phyloP scores from a whole-genome alignment of 2,329 filamentous ascomycete species.

The Stenocarpella maydis region DNA sequence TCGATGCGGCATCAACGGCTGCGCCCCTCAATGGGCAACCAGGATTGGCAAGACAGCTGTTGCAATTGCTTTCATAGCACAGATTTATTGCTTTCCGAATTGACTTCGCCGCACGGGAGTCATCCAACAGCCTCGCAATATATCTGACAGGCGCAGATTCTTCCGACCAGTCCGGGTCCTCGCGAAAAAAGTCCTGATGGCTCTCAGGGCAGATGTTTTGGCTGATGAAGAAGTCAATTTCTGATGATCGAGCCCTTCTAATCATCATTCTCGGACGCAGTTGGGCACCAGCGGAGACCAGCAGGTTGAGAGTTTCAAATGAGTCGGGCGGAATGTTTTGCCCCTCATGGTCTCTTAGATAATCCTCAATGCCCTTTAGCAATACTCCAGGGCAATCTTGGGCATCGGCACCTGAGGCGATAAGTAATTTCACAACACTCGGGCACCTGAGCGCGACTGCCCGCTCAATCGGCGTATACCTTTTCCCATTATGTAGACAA shows the following conservation, averaged over 20 bases:
- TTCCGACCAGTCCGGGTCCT: background rate
- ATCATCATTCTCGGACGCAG: background rate
- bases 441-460: background rate
- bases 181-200: background rate
- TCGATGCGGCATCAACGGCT: background rate
- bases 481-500: background rate
- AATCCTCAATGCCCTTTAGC: no score
- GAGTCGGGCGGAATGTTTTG: background rate
- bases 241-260: background rate
- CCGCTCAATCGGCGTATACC: background rate
- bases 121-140: background rate
- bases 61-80: background rate
- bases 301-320: background rate
- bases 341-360: background rate
- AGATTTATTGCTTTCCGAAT: background rate
- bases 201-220: background rate
- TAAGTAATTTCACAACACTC: background rate
- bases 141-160: background rate
- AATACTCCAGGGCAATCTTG: background rate
- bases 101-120: background rate
- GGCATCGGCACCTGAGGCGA: background rate
- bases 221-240: background rate
- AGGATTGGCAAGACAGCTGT: background rate
- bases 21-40: fast-evolving
- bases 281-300: background rate